Percentiles rank a stretch among this genome's conserved stretches.
These are phyloP conservation scores for Nothomitra cinnamomea DNA, from an alignment of 2,329 filamentous ascomycete species.

Conservation along the genomic window DNA sequence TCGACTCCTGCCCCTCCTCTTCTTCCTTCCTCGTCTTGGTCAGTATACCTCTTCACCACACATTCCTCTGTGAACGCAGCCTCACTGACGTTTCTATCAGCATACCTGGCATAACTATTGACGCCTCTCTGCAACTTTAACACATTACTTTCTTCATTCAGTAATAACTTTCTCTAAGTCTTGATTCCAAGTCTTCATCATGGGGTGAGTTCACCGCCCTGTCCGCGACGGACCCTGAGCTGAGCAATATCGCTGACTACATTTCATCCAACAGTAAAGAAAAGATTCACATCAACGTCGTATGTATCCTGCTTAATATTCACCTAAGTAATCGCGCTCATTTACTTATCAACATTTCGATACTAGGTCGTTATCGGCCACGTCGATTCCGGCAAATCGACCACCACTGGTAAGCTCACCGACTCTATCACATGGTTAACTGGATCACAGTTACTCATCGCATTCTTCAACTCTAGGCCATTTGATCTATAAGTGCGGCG, in stretches of 20 bases:
- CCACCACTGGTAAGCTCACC: conserved; percentile 61
- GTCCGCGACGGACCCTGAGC: conserved; percentile 3
- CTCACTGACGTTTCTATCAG: not conserved
- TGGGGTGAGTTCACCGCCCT: conserved; percentile 36
- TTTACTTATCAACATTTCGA: not conserved
- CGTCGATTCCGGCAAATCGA: conserved; percentile 99
- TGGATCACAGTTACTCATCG: conserved; percentile 13
- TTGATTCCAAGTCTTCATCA: conserved; percentile 27
- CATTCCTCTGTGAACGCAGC: not conserved
- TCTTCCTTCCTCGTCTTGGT: conserved; percentile 2
- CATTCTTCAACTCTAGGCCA: conserved; percentile 41
- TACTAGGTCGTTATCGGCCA: conserved; percentile 77
- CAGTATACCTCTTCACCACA: not conserved
- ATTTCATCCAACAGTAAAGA: conserved; percentile 52
- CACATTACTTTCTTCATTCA: not conserved
- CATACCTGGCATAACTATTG: conserved; percentile 1
- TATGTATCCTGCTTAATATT: not conserved
- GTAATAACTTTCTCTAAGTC: not conserved
- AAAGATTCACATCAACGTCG: conserved; percentile 63
- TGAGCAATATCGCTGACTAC: conserved; percentile 7
- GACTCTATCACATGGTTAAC: conserved; percentile 15
- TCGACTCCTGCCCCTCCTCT: not conserved
- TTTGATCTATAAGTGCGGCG: conserved; percentile 99
- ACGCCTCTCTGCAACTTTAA: conserved; percentile 3
- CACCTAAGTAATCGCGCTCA: conserved; percentile 43